Evolutionary conservation across 2,329 filamentous ascomycete genomes (phyloP).

Genomic region (Hymenoscyphus fraxineus): DNA sequence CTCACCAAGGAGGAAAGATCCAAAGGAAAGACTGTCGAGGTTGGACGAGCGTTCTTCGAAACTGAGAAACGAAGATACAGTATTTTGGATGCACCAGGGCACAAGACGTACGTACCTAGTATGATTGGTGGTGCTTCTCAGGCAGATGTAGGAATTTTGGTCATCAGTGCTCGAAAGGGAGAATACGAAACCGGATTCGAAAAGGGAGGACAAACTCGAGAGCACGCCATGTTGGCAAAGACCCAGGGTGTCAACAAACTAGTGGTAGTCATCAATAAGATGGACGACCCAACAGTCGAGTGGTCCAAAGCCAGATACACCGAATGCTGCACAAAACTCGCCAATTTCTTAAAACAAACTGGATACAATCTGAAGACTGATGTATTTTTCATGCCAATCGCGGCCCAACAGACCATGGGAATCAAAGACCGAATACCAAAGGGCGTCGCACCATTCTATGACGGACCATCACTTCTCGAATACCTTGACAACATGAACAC

Average conservation of each 20-base stretch:
- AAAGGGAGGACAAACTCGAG: conserved; percentile 90
- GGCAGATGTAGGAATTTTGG: conserved; percentile 89
- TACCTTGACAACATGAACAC: conserved; percentile 93
- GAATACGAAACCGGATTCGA: conserved; percentile 99
- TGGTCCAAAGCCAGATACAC: conserved; percentile 93
- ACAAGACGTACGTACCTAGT: conserved; percentile 96
- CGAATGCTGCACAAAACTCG: conserved; percentile 87
- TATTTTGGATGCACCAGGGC: conserved; percentile 92
- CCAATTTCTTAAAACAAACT: conserved; percentile 82
- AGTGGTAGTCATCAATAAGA: conserved; percentile 95
- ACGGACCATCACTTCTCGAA: conserved; percentile 86
- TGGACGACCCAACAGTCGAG: conserved; percentile 95
- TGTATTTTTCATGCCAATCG: conserved; percentile 93
- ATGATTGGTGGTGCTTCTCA: conserved; percentile 97
- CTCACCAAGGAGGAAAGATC: conserved; percentile 92
- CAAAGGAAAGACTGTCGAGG: conserved; percentile 97
- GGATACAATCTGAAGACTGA: conserved; percentile 95
- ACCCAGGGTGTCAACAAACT: conserved; percentile 98
- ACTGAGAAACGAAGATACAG: conserved; percentile 95
- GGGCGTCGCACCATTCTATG: conserved; percentile 75
- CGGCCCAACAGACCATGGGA: conserved; percentile 78
- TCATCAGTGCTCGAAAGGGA: conserved; percentile 94
- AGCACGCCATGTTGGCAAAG: conserved; percentile 97
- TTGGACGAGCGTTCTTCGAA: conserved; percentile 93
- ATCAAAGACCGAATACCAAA: conserved; percentile 86